These are phyloP conservation scores for Biscogniauxia sp. DNA, from an alignment of 2,329 filamentous ascomycete species.

Conservation along the genomic window DNA sequence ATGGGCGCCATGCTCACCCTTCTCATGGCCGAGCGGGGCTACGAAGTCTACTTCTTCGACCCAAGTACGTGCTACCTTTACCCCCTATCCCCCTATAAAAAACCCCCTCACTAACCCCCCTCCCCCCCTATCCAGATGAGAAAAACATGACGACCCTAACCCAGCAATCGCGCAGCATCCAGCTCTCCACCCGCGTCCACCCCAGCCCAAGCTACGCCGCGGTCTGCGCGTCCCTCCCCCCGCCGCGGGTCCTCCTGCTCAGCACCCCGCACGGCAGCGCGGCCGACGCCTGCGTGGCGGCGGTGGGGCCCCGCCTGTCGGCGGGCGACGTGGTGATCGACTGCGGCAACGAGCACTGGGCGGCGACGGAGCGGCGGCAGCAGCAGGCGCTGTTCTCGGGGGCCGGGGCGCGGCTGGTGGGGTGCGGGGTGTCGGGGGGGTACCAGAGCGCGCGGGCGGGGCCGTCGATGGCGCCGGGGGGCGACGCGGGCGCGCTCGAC, in stretches of 20 bases:
- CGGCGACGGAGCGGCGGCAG: constrained; percentile 62
- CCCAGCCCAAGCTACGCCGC: constrained; percentile 44
- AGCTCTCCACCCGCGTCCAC: constrained; percentile 30
- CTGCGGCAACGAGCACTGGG: constrained; percentile 66
- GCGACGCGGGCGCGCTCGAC: constrained; percentile 55
- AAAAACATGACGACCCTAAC: constrained; percentile 16
- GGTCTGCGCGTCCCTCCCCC: constrained; percentile 46
- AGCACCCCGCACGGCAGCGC: constrained; percentile 47
- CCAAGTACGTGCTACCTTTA: constrained; percentile 33
- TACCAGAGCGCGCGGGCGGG: constrained; percentile 66
- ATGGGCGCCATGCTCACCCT: constrained; percentile 62
- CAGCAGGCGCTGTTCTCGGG: constrained; percentile 52
- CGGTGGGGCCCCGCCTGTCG: constrained; percentile 46
- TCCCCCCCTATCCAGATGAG: constrained; percentile 22
- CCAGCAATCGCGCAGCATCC: constrained; percentile 8
- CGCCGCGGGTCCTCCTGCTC: constrained; percentile 51
- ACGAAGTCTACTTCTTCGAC: constrained; percentile 54
- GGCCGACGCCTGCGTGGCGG: constrained; percentile 38
- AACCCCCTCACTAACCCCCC: not conserved
- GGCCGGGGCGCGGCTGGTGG: constrained; percentile 62
- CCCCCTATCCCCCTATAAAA: not conserved
- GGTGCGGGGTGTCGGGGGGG: constrained; percentile 66
- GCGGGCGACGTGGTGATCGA: constrained; percentile 67
- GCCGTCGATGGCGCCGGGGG: constrained; percentile 66
- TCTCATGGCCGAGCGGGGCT: constrained; percentile 55